A percentile compares a stretch with the other conserved stretches of the same genome.
Evolutionary conservation across 2,329 filamentous ascomycete species (phyloP).

Genomic region (Phaeosphaeriaceae sp.): DNA sequence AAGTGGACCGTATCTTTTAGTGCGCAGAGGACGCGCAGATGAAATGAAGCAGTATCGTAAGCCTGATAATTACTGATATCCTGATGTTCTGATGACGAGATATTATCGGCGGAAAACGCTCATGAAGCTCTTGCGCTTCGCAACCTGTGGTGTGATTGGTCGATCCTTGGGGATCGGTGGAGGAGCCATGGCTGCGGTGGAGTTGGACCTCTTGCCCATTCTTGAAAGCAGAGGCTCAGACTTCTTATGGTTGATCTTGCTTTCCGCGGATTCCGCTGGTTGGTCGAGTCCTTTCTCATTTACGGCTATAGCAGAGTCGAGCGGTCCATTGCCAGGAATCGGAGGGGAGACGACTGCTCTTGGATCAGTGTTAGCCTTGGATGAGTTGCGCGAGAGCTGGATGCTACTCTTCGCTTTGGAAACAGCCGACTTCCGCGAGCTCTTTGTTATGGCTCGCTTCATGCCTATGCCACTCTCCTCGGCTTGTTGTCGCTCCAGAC

Average conservation of each 20-base stretch:
- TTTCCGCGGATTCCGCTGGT: constrained; percentile 14
- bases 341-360: constrained; percentile 39
- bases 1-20: constrained; percentile 3
- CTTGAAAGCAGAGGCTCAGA: constrained; percentile 32
- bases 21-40: constrained; percentile 1
- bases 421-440: constrained; percentile 41
- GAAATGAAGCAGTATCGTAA: background rate
- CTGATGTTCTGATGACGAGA: background rate
- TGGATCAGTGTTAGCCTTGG: constrained; percentile 35
- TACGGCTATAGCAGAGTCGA: constrained; percentile 45
- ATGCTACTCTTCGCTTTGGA: constrained; percentile 48
- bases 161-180: constrained; percentile 42
- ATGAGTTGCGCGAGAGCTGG: constrained; percentile 42
- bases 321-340: constrained; percentile 42
- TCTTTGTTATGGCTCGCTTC: constrained; percentile 50
- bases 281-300: constrained; percentile 34
- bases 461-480: constrained; percentile 52
- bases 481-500: constrained; percentile 56
- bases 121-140: constrained; percentile 57
- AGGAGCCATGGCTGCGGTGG: constrained; percentile 23
- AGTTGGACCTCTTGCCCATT: constrained; percentile 24
- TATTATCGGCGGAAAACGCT: constrained; percentile 50
- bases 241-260: constrained; percentile 28
- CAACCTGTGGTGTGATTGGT: constrained; percentile 42
- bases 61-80: background rate